phyloP scores from a whole-genome alignment of 1,284 basidiomycete species.

The Sporisorium exsertum region DNA sequence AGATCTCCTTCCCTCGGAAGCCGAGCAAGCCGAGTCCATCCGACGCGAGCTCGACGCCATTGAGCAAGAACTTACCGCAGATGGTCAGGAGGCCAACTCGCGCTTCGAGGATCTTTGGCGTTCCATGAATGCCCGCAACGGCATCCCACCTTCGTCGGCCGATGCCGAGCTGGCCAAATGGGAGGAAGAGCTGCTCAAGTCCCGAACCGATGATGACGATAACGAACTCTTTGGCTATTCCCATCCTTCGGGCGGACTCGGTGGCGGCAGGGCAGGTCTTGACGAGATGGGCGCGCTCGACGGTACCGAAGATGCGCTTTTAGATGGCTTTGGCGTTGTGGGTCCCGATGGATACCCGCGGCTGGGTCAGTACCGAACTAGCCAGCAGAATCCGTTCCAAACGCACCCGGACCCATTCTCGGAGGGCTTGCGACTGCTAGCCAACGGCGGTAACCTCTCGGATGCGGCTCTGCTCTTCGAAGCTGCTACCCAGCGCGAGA shows the following conservation, averaged over 20 bases:
- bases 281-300: slow-evolving; percentile 62
- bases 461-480: slow-evolving; percentile 87
- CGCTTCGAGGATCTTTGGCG: slow-evolving; percentile 68
- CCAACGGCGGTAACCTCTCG: slow-evolving; percentile 82
- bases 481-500: slow-evolving; percentile 75
- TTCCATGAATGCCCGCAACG: slow-evolving; percentile 57
- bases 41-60: slow-evolving; percentile 62
- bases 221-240: slow-evolving; percentile 70
- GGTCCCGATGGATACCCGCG: slow-evolving; percentile 63
- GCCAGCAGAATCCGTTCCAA: slow-evolving; percentile 76
- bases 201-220: slow-evolving; percentile 75
- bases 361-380: slow-evolving; percentile 60
- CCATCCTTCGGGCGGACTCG: slow-evolving; percentile 66
- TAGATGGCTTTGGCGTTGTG: slow-evolving; percentile 59
- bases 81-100: slow-evolving; percentile 52
- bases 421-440: slow-evolving; percentile 76
- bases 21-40: slow-evolving; percentile 59
- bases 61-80: slow-evolving; percentile 56
- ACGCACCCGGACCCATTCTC: slow-evolving; percentile 72
- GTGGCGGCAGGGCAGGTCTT: slow-evolving; percentile 52
- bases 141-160: slow-evolving; percentile 44
- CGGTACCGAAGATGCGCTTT: slow-evolving; percentile 60
- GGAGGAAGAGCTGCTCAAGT: slow-evolving; percentile 73
- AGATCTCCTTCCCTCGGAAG: slow-evolving; percentile 48
- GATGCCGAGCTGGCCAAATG: slow-evolving; percentile 75